These are phyloP conservation scores for Backusella macrospora DNA, from an alignment of 192 early-diverging fungal species.

Conservation along the genomic window DNA sequence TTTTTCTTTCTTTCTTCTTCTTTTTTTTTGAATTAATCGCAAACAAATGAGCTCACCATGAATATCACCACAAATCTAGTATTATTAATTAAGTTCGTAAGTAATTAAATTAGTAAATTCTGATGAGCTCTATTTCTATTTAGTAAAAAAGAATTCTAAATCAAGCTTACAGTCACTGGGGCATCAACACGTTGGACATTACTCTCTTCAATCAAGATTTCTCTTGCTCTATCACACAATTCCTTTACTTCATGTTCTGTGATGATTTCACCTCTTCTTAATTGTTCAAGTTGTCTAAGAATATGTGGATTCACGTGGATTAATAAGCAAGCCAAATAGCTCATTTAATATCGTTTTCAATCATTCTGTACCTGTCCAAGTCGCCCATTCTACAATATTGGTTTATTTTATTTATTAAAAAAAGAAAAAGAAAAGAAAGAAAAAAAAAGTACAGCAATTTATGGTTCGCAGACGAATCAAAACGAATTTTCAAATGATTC, in stretches of 20 bases:
- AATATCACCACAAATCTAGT: constrained; percentile 87
- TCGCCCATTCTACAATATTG: background rate
- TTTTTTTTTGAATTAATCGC: background rate
- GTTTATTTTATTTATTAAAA: background rate
- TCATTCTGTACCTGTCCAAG: constrained; percentile 9
- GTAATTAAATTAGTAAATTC: background rate
- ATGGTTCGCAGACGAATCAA: no score
- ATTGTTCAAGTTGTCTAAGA: constrained; percentile 81
- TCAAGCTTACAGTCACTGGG: constrained; percentile 81
- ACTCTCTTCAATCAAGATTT: constrained; percentile 94
- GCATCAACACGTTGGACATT: constrained; percentile 96
- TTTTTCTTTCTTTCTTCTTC: background rate
- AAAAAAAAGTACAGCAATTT: background rate
- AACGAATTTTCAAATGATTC: no score
- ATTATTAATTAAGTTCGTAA: no score
- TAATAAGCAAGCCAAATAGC: background rate
- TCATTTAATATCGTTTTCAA: background rate
- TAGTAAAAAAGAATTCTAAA: background rate
- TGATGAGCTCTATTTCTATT: background rate
- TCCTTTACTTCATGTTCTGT: constrained; percentile 91
- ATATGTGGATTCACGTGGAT: no score
- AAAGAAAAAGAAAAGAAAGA: background rate
- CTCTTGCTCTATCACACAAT: constrained; percentile 91
- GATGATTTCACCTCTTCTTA: constrained; percentile 90
- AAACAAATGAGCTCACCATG: constrained; percentile 62